Evolutionary conservation across 2,329 filamentous ascomycete genomes (phyloP).

Genomic region (Aspergillus pseudonomiae): DNA sequence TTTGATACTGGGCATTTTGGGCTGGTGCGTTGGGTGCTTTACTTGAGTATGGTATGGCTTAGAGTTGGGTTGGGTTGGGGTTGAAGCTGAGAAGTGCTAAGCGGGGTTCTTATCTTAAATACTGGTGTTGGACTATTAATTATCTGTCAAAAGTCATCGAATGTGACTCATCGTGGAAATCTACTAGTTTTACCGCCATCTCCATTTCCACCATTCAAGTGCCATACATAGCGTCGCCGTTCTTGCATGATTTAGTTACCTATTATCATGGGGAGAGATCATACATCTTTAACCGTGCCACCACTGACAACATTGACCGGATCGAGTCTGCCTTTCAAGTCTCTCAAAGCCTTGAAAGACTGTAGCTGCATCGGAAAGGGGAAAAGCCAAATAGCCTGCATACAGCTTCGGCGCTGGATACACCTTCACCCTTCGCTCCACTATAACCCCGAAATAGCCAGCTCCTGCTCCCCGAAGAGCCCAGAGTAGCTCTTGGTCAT

Average conservation of each 20-base stretch:
- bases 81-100: background rate
- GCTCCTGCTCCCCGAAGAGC: too few species aligned
- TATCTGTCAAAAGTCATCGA: background rate
- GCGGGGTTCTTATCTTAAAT: background rate
- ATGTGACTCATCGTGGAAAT: background rate
- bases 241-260: background rate
- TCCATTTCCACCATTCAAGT: background rate
- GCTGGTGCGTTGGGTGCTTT: background rate
- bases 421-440: too few species aligned
- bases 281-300: background rate
- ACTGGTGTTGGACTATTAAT: background rate
- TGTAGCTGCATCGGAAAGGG: too few species aligned
- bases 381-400: too few species aligned
- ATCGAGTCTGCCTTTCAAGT: too few species aligned
- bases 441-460: too few species aligned
- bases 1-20: constrained; percentile 24
- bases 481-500: background rate
- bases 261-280: background rate
- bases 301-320: background rate
- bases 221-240: background rate
- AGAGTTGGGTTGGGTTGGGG: background rate
- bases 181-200: background rate
- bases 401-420: too few species aligned
- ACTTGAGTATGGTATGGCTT: background rate
- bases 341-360: too few species aligned